A percentile compares a stretch with the other conserved stretches of the same genome.
Evolutionary conservation across 192 early-diverging fungal species (phyloP).

Genomic region (Backusella parvicylindrica): DNA sequence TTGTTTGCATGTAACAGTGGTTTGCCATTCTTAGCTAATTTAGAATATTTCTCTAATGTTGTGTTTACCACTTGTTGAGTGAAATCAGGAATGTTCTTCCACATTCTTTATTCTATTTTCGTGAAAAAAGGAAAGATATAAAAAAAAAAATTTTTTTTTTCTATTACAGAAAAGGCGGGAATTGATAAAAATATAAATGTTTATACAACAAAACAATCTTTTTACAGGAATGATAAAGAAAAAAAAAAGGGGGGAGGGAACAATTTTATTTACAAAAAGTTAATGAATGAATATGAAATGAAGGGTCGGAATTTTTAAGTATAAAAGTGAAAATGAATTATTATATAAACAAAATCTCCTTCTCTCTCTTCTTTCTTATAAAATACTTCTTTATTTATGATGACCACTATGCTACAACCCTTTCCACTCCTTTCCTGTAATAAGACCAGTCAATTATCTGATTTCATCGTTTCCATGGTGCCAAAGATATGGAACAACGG

Average conservation of each 20-base stretch:
- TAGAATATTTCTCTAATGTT: slow-evolving; percentile 50
- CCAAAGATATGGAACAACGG: slow-evolving; percentile 36
- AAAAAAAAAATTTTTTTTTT: slow-evolving; percentile 9
- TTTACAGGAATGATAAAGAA: neutral
- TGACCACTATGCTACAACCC: neutral
- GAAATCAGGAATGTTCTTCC: slow-evolving; percentile 21
- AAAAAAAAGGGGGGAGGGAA: neutral
- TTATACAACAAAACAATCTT: slow-evolving; percentile 3
- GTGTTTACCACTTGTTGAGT: slow-evolving; percentile 44
- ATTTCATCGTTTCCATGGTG: slow-evolving; percentile 29
- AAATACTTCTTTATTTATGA: neutral
- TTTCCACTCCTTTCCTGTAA: neutral
- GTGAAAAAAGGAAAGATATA: neutral
- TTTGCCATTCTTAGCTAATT: slow-evolving; percentile 75
- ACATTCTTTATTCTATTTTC: neutral
- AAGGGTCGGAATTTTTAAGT: neutral
- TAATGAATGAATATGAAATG: neutral
- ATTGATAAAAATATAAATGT: neutral
- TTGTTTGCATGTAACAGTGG: slow-evolving; percentile 49
- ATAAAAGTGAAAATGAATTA: neutral
- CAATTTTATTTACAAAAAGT: neutral
- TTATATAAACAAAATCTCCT: neutral
- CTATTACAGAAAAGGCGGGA: neutral
- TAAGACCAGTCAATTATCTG: slow-evolving; percentile 26
- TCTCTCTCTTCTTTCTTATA: neutral